Evolutionary conservation across 805 yeast species (phyloP), one percentile per base, ranked within the genome.

Genomic region (Barnettozyma wickerhamii): DNA sequence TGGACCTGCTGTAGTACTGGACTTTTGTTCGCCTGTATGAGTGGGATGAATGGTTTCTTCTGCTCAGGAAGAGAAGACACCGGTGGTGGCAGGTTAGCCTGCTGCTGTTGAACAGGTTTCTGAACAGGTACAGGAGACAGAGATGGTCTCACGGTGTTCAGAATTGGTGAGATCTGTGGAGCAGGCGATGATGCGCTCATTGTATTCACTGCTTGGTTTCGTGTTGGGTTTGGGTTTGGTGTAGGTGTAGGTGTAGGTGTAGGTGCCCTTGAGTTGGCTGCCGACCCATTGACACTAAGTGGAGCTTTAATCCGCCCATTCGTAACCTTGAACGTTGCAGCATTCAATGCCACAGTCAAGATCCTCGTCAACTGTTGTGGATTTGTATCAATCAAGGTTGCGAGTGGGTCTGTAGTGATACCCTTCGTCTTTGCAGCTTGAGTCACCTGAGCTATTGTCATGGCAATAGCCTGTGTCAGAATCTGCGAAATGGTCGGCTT

Each of bases 381-480:
- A 39, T 86, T 86, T 48, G 79, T 81, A 42, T 85, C 91, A 53
- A 84, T 86, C 54, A 83, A 70, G 24, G 86, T 83, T 12, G 84
- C 79, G 46, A 85, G 65, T 5, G 93, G 90, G 52, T 84, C 84
- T 17, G 88, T 86, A 1, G 80, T 78, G 44, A 85, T 81, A 14
- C 93, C 90, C 28, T 84, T 86, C 51, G 80, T 81, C 52, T 89
- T 86, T 0, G 95, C 95, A 7, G 90, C 90, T 50, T 81, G 90
- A 43, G 84, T 83, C 9, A 85, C 91, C 59, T 85, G 93, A 10
- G 95, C 91, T 47, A 90, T 88, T 0, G 96, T 91, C 68, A 90
- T 84, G 3, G 96, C 96, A 50, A 90, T 70, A 2, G 96, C 96
- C 52, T 85, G 89, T 7, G 96, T 90, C 51, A 90, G 69, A 40